Conservation (phyloP, 2,329 filamentous ascomycete genomes). For the Knoxdaviesia capensis region DNA sequence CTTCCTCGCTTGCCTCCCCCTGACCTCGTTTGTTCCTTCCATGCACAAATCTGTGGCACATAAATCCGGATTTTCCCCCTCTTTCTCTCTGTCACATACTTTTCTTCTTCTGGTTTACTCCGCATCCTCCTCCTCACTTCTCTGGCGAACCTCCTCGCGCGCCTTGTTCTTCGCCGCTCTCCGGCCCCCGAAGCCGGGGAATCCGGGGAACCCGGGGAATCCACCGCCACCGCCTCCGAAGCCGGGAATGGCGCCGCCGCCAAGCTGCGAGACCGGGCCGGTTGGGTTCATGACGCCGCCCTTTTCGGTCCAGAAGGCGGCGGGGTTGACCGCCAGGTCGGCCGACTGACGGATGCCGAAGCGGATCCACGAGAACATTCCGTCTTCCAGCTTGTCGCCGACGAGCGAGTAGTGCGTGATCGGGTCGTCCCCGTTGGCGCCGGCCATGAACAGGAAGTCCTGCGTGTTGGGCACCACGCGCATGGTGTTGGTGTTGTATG, state of each 20-base stretch:
- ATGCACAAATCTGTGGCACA: no score
- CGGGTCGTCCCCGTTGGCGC: slow-evolving; percentile 26
- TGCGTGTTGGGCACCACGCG: slow-evolving; percentile 23
- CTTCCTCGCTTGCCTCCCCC: no score
- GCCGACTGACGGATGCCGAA: slow-evolving; percentile 22
- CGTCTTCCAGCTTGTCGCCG: slow-evolving; percentile 28
- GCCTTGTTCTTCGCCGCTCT: no score
- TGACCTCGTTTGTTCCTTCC: no score
- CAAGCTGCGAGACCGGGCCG: not conserved
- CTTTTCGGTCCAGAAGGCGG: slow-evolving; percentile 11
- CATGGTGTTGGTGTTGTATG: slow-evolving; percentile 23
- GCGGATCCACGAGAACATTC: slow-evolving; percentile 33
- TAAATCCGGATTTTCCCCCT: no score
- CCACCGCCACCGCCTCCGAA: slow-evolving; percentile 1
- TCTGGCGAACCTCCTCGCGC: no score
- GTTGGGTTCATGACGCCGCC: slow-evolving; percentile 13
- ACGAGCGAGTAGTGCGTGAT: slow-evolving; percentile 36
- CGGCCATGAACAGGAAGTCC: slow-evolving; percentile 21
- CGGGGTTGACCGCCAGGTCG: slow-evolving; percentile 8
- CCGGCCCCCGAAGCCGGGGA: no score
- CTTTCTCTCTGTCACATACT: no score
- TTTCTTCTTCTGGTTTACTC: no score
- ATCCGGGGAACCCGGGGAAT: no score
- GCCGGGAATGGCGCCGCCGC: not conserved
- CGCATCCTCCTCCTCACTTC: no score